Conservation (phyloP, 2,329 filamentous ascomycete species). For the Fusarium sp. region DNA sequence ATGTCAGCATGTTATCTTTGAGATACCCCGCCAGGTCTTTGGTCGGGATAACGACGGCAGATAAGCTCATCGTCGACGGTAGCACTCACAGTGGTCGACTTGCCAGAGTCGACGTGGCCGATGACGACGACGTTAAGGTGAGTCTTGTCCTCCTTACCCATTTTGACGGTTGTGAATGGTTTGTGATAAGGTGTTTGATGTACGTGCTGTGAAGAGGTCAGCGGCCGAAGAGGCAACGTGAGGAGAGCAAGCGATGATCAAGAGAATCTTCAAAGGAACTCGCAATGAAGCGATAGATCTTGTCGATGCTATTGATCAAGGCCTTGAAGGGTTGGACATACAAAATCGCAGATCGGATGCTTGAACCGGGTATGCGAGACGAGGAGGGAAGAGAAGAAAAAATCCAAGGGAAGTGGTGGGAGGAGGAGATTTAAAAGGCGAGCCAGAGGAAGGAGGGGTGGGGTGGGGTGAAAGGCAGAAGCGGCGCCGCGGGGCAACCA, state of each 20-base stretch:
- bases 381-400: slow-evolving; percentile 52
- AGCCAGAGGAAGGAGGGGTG: slow-evolving; percentile 43
- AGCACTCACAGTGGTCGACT: slow-evolving; percentile 90
- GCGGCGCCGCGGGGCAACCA: slow-evolving; percentile 49
- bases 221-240: not conserved
- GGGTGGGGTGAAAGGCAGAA: slow-evolving; percentile 40
- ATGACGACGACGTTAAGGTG: slow-evolving; percentile 99
- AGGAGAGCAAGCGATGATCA: slow-evolving; percentile 4
- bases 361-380: slow-evolving; percentile 57
- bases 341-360: slow-evolving; percentile 55
- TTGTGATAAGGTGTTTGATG: slow-evolving; percentile 35
- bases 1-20: slow-evolving; percentile 35
- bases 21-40: slow-evolving; percentile 6
- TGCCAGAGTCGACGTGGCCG: slow-evolving; percentile 99
- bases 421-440: slow-evolving; percentile 52
- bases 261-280: not conserved
- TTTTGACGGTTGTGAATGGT: slow-evolving; percentile 48
- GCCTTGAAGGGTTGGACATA: slow-evolving; percentile 38
- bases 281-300: slow-evolving; percentile 12
- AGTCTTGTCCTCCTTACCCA: slow-evolving; percentile 89
- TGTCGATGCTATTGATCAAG: slow-evolving; percentile 20
- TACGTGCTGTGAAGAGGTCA: slow-evolving; percentile 38
- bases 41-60: slow-evolving; percentile 16
- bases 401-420: slow-evolving; percentile 48
- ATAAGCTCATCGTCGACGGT: slow-evolving; percentile 25